A percentile compares a stretch with the other conserved stretches of the same genome.
phyloP scores from a whole-genome alignment of 2,329 filamentous ascomycete genomes.

The Penicillium sp. region DNA sequence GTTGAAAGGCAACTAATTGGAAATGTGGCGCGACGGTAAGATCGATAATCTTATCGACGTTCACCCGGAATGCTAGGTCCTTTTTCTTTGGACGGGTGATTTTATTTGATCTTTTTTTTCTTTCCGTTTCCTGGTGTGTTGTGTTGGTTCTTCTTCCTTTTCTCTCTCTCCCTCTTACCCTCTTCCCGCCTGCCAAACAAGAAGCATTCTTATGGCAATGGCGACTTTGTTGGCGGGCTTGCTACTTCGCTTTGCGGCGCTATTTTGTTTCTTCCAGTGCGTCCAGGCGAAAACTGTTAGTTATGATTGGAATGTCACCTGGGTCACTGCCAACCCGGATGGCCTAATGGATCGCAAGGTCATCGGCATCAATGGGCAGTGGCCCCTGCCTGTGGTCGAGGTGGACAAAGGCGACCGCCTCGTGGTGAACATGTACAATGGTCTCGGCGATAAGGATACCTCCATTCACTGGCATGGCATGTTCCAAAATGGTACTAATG shows the following conservation, averaged over 20 bases:
- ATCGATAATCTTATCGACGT: conserved; percentile 25
- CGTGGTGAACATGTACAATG: conserved; percentile 70
- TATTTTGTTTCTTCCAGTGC: conserved; percentile 14
- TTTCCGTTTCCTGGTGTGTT: background rate
- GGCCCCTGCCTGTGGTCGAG: conserved; percentile 73
- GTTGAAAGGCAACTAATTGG: background rate
- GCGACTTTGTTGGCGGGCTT: conserved; percentile 12
- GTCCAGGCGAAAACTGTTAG: conserved; percentile 31
- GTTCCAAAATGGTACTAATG: conserved; percentile 74
- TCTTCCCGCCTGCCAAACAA: background rate
- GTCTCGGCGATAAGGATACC: conserved; percentile 66
- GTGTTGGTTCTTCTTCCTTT: background rate
- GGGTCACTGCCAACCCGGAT: conserved; percentile 61
- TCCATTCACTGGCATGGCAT: conserved; percentile 78
- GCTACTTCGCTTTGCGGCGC: conserved; percentile 10
- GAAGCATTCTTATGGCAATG: conserved; percentile 11
- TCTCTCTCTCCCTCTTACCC: background rate
- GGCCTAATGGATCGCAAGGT: conserved; percentile 55
- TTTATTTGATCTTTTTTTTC: background rate
- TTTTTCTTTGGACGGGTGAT: background rate
- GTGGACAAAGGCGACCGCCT: conserved; percentile 75
- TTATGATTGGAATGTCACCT: conserved; percentile 59
- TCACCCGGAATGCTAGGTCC: background rate
- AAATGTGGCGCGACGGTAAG: conserved; percentile 8
- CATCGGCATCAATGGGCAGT: conserved; percentile 75